These are phyloP conservation scores for Rhizopus arrhizus DNA, from an alignment of 371 early-diverging fungal species.

Conservation along the genomic window DNA sequence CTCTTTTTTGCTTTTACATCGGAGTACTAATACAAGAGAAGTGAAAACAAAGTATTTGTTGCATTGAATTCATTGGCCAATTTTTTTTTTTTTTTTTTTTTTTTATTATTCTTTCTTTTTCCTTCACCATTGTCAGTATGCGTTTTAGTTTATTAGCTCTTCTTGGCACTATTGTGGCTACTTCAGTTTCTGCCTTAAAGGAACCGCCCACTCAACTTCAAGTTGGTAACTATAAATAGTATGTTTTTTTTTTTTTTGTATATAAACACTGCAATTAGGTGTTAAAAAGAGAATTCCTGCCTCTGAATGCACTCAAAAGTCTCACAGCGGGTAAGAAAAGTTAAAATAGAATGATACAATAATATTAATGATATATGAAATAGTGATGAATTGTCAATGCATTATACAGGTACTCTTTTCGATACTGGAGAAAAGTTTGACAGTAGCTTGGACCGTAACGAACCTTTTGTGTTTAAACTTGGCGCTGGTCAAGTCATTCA, in stretches of 20 bases:
- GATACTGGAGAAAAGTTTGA: slow-evolving; percentile 77
- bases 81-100: background rate
- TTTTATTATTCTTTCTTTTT: slow-evolving; percentile 2
- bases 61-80: background rate
- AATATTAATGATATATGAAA: background rate
- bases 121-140: slow-evolving; percentile 2
- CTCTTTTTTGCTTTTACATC: no score
- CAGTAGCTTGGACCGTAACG: slow-evolving; percentile 68
- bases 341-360: background rate
- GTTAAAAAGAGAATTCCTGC: slow-evolving; percentile 54
- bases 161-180: slow-evolving; percentile 7
- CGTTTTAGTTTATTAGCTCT: slow-evolving; percentile 17
- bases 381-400: slow-evolving; percentile 74
- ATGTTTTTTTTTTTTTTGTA: background rate
- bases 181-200: slow-evolving; percentile 40
- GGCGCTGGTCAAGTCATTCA: slow-evolving; percentile 69
- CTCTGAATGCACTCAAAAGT: slow-evolving; percentile 46
- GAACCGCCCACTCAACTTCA: slow-evolving; percentile 60
- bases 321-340: slow-evolving; percentile 49
- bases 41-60: background rate
- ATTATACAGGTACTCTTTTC: slow-evolving; percentile 80
- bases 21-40: no score
- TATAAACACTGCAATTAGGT: slow-evolving; percentile 26
- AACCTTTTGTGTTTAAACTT: slow-evolving; percentile 75
- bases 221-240: slow-evolving; percentile 47